Evolutionary conservation across 2,329 filamentous ascomycete species (phyloP), one percentile per base, ranked within the genome.

Genomic region (Cladophialophora psammophila): DNA sequence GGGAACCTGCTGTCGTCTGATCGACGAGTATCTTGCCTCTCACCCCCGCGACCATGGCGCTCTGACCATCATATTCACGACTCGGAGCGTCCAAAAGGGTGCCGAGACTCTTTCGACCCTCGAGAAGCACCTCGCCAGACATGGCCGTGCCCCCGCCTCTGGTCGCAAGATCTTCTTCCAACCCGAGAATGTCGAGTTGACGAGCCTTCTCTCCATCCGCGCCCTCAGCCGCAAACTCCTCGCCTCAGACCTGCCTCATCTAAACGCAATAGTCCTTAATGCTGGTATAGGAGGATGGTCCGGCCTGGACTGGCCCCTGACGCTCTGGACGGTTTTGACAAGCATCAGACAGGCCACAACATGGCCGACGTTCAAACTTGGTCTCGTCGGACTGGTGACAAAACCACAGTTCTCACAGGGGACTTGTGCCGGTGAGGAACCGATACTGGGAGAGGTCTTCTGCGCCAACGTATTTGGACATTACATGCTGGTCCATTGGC

Each of bases 401-500:
- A 80, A 81, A 67, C 78, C 80, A 8, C 85, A 93, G 75, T 80
- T 85, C 13, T 64, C 70, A 4, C 34, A 57, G 34, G 58, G 54
- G 20, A 60, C 38, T 38, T 12, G 65, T 71, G 10, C 20, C 12
- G 53, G 36, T 34, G 73, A 80, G 15, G 86, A 88, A 65, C 88
- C 90, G 0, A 80, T 82, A 5, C 81, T 99, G 0, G 94, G 93
- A 2, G 85, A 92, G 72, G 88, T 97, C 18, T 99, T 98, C 77
- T 91, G 90, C 76, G 90, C 94, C 58, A 98, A 98, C 76, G 86
- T 97, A 35, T 98, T 99, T 76, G 95, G 95, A 0, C 95, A 99
- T 80, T 98, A 99, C 77, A 81, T 97, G 75, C 87, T 99, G 31
- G 87, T 88, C 15, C 94, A 97, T 77, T 88, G 90, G 75, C 85